Conservation (phyloP, 805 yeast species). For the Ogataea trehaloabstinens region DNA sequence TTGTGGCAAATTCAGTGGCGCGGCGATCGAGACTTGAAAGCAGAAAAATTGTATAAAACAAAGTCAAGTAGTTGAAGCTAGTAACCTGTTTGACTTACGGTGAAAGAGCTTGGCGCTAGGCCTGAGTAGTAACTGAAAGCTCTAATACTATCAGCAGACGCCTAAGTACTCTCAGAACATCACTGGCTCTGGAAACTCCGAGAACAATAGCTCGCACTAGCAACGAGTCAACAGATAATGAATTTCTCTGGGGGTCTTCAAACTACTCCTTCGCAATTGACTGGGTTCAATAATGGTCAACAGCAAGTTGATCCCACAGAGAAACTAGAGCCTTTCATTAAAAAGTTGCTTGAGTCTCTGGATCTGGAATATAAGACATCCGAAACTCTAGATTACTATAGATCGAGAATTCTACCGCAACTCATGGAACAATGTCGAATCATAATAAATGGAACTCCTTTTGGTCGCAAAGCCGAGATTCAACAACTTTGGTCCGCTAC, state of each 20-base stretch:
- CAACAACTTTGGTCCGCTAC: slow-evolving; percentile 57
- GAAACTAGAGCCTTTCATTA: slow-evolving; percentile 25
- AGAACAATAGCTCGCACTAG: no score
- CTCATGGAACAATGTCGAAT: slow-evolving; percentile 51
- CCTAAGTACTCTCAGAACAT: no score
- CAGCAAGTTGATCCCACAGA: slow-evolving; percentile 18
- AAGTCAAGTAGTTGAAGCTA: no score
- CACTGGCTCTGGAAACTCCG: no score
- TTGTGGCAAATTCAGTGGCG: no score
- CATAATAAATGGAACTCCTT: slow-evolving; percentile 58
- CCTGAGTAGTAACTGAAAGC: no score
- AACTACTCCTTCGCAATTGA: neutral
- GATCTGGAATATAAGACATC: slow-evolving; percentile 20
- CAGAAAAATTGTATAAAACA: no score
- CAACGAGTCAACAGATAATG: neutral
- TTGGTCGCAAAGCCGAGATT: slow-evolving; percentile 48
- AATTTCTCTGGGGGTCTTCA: slow-evolving; percentile 4
- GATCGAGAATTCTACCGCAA: slow-evolving; percentile 39
- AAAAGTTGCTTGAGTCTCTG: slow-evolving; percentile 24
- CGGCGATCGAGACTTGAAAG: no score
- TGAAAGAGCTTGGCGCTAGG: no score
- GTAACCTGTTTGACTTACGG: no score
- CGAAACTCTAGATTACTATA: slow-evolving; percentile 20
- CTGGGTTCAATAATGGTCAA: neutral
- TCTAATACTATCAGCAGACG: no score